A percentile compares a stretch with the other conserved stretches of the same genome.
These are phyloP conservation scores for Aspergillus arachidicola DNA, from an alignment of 2,329 filamentous ascomycete species.

Conservation along the genomic window DNA sequence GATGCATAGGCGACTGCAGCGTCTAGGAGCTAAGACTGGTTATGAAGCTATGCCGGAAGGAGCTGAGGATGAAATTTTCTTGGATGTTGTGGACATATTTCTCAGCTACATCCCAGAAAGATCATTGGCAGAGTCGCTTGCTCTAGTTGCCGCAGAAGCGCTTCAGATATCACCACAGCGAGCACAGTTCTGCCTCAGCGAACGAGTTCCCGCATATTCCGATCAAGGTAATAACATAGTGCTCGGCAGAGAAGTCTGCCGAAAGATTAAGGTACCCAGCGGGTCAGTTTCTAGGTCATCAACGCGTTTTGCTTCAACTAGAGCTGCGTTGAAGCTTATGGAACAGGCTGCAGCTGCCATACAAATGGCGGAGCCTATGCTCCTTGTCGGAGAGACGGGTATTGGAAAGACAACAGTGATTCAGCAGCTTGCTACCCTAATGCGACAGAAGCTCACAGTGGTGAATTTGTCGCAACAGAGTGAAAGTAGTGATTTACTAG, in stretches of 20 bases:
- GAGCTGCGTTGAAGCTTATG: constrained; percentile 78
- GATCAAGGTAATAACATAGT: constrained; percentile 61
- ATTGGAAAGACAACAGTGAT: constrained; percentile 97
- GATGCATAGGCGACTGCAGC: constrained; percentile 66
- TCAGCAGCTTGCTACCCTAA: constrained; percentile 81
- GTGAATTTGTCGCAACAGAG: constrained; percentile 98
- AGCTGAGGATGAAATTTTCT: constrained; percentile 79
- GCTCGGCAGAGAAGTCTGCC: constrained; percentile 67
- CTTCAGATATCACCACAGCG: constrained; percentile 84
- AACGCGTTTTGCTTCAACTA: constrained; percentile 78
- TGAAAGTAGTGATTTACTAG: constrained; percentile 91
- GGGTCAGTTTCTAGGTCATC: constrained; percentile 48
- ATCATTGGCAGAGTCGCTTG: constrained; percentile 54
- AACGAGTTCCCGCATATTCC: constrained; percentile 71
- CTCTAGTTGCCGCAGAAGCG: constrained; percentile 76
- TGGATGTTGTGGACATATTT: constrained; percentile 93
- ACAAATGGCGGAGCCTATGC: constrained; percentile 79
- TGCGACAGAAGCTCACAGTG: constrained; percentile 84
- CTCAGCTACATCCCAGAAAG: constrained; percentile 74
- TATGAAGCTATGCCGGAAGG: constrained; percentile 73
- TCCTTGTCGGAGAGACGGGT: constrained; percentile 97
- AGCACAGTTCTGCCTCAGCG: constrained; percentile 73
- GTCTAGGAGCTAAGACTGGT: constrained; percentile 62
- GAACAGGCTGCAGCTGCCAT: constrained; percentile 87
- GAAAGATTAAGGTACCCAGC: constrained; percentile 56